Evolutionary conservation across 371 early-diverging fungal species (phyloP).

Genomic region (Lichtheimia ornata): DNA sequence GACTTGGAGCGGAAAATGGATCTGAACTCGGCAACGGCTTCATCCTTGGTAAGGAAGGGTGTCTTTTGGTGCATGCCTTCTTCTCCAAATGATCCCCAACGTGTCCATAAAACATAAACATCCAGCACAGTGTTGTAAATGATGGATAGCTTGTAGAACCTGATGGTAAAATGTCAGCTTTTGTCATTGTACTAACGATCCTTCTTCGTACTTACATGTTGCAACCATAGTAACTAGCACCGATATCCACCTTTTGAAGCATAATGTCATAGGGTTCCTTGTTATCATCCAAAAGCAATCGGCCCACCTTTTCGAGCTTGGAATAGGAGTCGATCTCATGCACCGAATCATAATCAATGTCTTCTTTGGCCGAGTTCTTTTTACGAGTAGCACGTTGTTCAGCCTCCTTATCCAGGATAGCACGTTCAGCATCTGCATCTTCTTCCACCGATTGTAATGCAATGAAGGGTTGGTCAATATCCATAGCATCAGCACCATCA

Average conservation of each 20-base stretch:
- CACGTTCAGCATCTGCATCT: constrained; percentile 45
- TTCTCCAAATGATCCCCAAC: constrained; percentile 58
- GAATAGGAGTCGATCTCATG: constrained; percentile 37
- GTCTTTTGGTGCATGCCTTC: constrained; percentile 63
- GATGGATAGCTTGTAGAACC: constrained; percentile 64
- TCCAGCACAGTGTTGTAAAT: constrained; percentile 47
- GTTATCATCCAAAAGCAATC: constrained; percentile 33
- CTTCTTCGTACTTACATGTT: constrained; percentile 30
- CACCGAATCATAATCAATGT: constrained; percentile 18
- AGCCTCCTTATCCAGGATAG: constrained; percentile 26
- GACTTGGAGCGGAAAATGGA: constrained; percentile 63
- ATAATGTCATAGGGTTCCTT: constrained; percentile 43
- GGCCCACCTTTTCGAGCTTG: constrained; percentile 40
- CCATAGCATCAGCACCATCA: constrained; percentile 10
- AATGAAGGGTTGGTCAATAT: constrained; percentile 25
- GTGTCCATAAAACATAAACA: constrained; percentile 59
- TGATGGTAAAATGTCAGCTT: constrained; percentile 10
- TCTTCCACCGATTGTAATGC: constrained; percentile 31
- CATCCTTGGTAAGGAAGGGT: constrained; percentile 50
- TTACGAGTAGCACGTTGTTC: constrained; percentile 7
- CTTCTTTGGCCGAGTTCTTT: constrained; percentile 8
- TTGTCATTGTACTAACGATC: neutral
- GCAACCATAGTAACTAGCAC: constrained; percentile 21
- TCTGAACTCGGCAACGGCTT: constrained; percentile 55
- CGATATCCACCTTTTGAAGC: constrained; percentile 54